Conservation (phyloP, 768 basidiomycete genomes). For the Kondoa subrosea region DNA sequence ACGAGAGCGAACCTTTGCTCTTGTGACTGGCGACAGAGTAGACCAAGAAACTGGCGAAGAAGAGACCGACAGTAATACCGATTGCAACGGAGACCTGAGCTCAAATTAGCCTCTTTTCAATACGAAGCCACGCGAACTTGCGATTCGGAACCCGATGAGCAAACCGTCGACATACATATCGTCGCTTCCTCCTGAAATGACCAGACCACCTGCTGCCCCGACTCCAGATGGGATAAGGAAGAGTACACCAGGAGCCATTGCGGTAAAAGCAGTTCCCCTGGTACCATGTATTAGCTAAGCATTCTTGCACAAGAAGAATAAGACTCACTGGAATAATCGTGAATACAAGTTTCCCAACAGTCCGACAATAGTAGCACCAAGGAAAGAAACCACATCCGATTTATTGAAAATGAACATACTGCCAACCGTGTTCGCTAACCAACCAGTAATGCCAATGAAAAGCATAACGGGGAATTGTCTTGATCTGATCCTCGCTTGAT, state of each 20-base stretch:
- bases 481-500: conserved; percentile 57
- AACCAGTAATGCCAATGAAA: conserved; percentile 47
- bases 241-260: conserved; percentile 75
- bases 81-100: conserved; percentile 17
- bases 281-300: background rate
- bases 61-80: conserved; percentile 23
- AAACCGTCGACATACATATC: conserved; percentile 20
- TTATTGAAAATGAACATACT: conserved; percentile 31
- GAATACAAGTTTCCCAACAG: conserved; percentile 65
- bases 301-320: conserved; percentile 4
- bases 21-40: conserved; percentile 40
- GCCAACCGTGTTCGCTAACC: conserved; percentile 2
- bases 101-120: background rate
- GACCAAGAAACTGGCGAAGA: conserved; percentile 19
- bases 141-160: conserved; percentile 18
- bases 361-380: conserved; percentile 61
- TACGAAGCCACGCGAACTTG: background rate
- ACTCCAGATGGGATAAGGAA: conserved; percentile 30
- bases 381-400: conserved; percentile 65
- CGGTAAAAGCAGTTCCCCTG: conserved; percentile 64
- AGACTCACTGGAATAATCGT: conserved; percentile 44
- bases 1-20: conserved; percentile 44
- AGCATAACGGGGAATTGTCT: conserved; percentile 67
- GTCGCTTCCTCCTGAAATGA: conserved; percentile 9
- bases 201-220: conserved; percentile 22